A percentile compares a stretch with the other conserved stretches of the same genome.
These are phyloP conservation scores for Puya raimondii DNA, from an alignment of 176 grass and related monocot genomes.

Conservation along the genomic window DNA sequence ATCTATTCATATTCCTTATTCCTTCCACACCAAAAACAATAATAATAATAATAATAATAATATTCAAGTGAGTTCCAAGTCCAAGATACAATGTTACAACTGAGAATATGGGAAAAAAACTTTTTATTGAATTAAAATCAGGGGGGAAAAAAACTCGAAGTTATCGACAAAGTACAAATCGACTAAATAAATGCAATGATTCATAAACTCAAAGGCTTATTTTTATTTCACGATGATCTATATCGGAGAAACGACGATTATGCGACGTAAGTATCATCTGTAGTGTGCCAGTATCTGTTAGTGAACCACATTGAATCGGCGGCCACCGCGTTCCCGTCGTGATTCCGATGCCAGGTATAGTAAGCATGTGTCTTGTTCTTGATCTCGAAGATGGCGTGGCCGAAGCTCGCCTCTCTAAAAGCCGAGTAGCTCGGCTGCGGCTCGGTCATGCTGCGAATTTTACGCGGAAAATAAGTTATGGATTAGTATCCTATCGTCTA, in stretches of 20 bases:
- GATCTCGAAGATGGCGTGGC: conserved; percentile 84
- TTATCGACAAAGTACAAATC: too few relatives aligned
- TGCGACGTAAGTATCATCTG: conserved; percentile 30
- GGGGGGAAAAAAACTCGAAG: too few relatives aligned
- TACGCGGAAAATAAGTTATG: not conserved
- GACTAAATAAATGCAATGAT: too few relatives aligned
- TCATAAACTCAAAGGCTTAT: not conserved
- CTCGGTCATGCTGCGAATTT: conserved; percentile 51
- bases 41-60: too few relatives aligned
- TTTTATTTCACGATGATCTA: conserved; percentile 4
- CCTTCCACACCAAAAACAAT: too few relatives aligned
- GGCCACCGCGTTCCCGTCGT: conserved; percentile 48
- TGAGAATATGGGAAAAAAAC: too few relatives aligned
- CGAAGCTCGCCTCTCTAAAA: conserved; percentile 91
- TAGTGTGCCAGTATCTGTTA: conserved; percentile 59
- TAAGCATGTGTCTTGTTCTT: conserved; percentile 87
- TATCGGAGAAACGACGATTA: not conserved
- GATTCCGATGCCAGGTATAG: conserved; percentile 85
- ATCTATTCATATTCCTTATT: too few relatives aligned
- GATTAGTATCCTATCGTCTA: not conserved
- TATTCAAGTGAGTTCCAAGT: too few relatives aligned
- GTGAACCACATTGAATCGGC: conserved; percentile 79
- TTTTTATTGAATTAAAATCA: too few relatives aligned
- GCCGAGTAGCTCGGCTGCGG: conserved; percentile 91
- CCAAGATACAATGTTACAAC: too few relatives aligned